Percentiles rank a stretch among this genome's conserved stretches.
phyloP scores from a whole-genome alignment of 2,329 filamentous ascomycete genomes.

The Chaetomium sp. region DNA sequence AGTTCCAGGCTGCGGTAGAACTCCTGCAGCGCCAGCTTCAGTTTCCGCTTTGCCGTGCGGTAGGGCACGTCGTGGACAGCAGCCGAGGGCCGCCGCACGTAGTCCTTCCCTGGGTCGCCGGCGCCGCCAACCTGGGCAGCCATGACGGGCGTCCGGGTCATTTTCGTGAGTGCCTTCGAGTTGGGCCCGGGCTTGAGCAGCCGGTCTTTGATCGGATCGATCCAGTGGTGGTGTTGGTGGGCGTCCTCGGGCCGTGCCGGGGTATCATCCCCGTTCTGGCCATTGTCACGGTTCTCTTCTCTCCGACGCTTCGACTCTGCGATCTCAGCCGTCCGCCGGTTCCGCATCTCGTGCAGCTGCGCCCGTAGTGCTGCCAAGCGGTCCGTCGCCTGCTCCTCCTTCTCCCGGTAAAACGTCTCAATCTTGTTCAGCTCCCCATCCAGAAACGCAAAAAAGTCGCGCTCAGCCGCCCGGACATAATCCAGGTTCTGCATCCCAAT shows the following conservation, averaged over 20 bases:
- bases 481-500: slow-evolving; percentile 39
- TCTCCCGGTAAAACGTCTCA: slow-evolving; percentile 78
- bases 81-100: slow-evolving; percentile 42
- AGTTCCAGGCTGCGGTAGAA: slow-evolving; percentile 89
- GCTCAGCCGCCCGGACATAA: slow-evolving; percentile 61
- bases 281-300: slow-evolving; percentile 25
- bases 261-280: slow-evolving; percentile 21
- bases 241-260: slow-evolving; percentile 23
- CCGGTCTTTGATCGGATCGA: slow-evolving; percentile 48
- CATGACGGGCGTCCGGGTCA: slow-evolving; percentile 46
- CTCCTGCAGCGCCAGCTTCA: slow-evolving; percentile 86
- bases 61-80: slow-evolving; percentile 63
- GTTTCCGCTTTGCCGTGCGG: slow-evolving; percentile 78
- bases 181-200: slow-evolving; percentile 54
- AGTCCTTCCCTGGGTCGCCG: slow-evolving; percentile 39
- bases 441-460: slow-evolving; percentile 82
- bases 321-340: slow-evolving; percentile 70
- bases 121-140: slow-evolving; percentile 12
- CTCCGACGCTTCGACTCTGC: slow-evolving; percentile 36
- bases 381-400: slow-evolving; percentile 76
- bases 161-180: slow-evolving; percentile 50
- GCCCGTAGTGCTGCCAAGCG: slow-evolving; percentile 66
- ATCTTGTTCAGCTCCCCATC: slow-evolving; percentile 86
- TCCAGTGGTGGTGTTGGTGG: slow-evolving; percentile 34
- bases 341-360: slow-evolving; percentile 89